Evolutionary conservation across 805 yeast species (phyloP), one percentile per base, ranked within the genome.

Genomic region (Maudiozyma saulgeensis): DNA sequence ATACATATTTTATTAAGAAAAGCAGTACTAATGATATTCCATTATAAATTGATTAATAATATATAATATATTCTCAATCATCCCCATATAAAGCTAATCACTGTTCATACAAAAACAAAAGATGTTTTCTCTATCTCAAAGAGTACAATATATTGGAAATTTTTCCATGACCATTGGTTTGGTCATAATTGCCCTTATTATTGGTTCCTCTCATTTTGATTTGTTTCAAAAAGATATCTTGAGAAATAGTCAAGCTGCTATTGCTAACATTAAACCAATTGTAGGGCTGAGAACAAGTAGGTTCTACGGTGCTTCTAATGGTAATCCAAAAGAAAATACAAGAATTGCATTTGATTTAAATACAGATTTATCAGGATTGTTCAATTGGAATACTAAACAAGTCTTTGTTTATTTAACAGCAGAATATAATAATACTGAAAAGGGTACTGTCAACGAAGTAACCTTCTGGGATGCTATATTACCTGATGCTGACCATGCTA

Each of bases 331-430:
- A 68, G 96, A 90, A 61, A 87, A 87, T 63, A 74, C 84, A 50
- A 78, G 76, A 57, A 65, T 89, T 39, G 68, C 69, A 12, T 89
- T 93, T 60, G 95, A 87, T 63, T 69, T 93, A 44, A 79, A 79
- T 6, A 72, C 78, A 1, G 96, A 91, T 66, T 72, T 91, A 53
- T 63, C 86, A 1, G 82, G 87, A 1, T 73, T 93, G 47, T 90
- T 90, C 76, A 89, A 85, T 67, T 91, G 97, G 96, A 93, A 91
- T 68, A 93, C 99, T 12, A 91, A 91, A 63, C 98, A 91, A 67
- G 81, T 91, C n/a, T 91, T 93, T 60, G 86, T 84, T 5, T 93
- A 91, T 60, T 72, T 93, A 53, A 86, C 95, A 2, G 96, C 95
- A 1, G 91, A 87, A 61, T 90, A 90, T 54, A 76, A 87, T 56